A percentile compares a stretch with the other conserved stretches of the same genome.
phyloP scores from a whole-genome alignment of 1,139 yeast species.

The Candida freyschussii region DNA sequence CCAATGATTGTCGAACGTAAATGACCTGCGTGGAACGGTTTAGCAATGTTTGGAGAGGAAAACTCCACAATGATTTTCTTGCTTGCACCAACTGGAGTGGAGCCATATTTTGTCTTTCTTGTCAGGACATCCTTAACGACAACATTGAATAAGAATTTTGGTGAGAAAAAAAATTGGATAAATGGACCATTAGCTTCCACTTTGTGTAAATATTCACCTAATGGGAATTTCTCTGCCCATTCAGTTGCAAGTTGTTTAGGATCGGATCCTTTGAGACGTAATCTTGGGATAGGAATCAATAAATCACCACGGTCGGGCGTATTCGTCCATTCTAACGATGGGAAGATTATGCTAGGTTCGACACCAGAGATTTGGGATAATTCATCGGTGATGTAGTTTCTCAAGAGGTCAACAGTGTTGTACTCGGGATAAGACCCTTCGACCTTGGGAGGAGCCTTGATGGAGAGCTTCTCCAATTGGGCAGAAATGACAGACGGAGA shows the following conservation, averaged over 20 bases:
- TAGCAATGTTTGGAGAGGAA: slow-evolving; percentile 97
- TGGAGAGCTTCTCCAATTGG: slow-evolving; percentile 29
- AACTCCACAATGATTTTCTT: slow-evolving; percentile 81
- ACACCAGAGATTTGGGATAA: slow-evolving; percentile 71
- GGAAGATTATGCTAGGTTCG: slow-evolving; percentile 62
- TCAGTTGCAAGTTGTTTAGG: slow-evolving; percentile 81
- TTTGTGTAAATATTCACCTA: slow-evolving; percentile 60
- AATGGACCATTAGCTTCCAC: slow-evolving; percentile 88
- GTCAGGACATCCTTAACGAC: slow-evolving; percentile 69
- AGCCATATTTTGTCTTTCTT: slow-evolving; percentile 62
- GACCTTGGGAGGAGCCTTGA: slow-evolving; percentile 30
- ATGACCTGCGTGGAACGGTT: slow-evolving; percentile 99
- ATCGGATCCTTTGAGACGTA: slow-evolving; percentile 81
- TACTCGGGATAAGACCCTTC: slow-evolving; percentile 62
- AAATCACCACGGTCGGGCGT: slow-evolving; percentile 91
- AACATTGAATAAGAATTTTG: slow-evolving; percentile 57
- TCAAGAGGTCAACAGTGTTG: slow-evolving; percentile 76
- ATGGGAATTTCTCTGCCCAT: slow-evolving; percentile 69
- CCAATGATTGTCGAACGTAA: slow-evolving; percentile 97
- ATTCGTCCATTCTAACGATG: slow-evolving; percentile 84
- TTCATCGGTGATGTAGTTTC: slow-evolving; percentile 84
- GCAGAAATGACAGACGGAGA: slow-evolving; percentile 20
- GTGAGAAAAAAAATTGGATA: slow-evolving; percentile 80
- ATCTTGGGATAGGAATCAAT: slow-evolving; percentile 87
- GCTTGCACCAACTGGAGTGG: slow-evolving; percentile 67